Percentiles rank a stretch among this genome's conserved stretches.
phyloP scores from a whole-genome alignment of 306 rosid genomes.

The Bauhinia variegata region DNA sequence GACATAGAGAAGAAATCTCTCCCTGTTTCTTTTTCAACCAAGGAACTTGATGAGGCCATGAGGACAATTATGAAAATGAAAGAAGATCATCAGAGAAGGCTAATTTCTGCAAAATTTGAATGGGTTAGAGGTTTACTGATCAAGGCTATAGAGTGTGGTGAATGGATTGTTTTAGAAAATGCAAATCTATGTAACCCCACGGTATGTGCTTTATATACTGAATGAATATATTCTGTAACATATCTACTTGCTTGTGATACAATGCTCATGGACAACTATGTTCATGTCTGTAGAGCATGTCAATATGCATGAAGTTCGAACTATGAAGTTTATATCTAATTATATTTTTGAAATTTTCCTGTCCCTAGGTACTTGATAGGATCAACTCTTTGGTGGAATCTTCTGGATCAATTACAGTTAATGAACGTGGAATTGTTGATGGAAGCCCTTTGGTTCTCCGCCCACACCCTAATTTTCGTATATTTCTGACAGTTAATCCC shows the following conservation, averaged over 20 bases:
- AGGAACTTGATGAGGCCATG: slow-evolving; percentile 61
- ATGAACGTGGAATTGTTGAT: slow-evolving; percentile 86
- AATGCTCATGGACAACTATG: background rate
- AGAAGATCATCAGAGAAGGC: slow-evolving; percentile 52
- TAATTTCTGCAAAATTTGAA: slow-evolving; percentile 75
- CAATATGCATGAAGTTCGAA: no score
- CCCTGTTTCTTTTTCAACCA: slow-evolving; percentile 44
- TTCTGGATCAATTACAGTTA: slow-evolving; percentile 77
- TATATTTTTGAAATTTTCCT: background rate
- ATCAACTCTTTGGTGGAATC: slow-evolving; percentile 93
- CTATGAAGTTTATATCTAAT: no score
- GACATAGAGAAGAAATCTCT: slow-evolving; percentile 37
- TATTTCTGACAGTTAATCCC: slow-evolving; percentile 91
- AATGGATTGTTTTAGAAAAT: slow-evolving; percentile 92
- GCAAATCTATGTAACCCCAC: slow-evolving; percentile 96
- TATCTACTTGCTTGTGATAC: slow-evolving; percentile 14
- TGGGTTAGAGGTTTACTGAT: slow-evolving; percentile 83
- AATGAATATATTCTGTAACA: background rate
- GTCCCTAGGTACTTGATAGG: slow-evolving; percentile 86
- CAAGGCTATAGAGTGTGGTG: slow-evolving; percentile 89
- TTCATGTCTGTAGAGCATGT: slow-evolving; percentile 9
- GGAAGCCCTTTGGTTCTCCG: slow-evolving; percentile 74
- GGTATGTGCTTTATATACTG: slow-evolving; percentile 46
- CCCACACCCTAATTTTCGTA: slow-evolving; percentile 86
- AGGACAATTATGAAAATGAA: slow-evolving; percentile 60